Percentiles rank a stretch among this genome's conserved stretches.
These are phyloP conservation scores for Pharus latifolius DNA, from an alignment of 176 grass and related monocot species.

Conservation along the genomic window DNA sequence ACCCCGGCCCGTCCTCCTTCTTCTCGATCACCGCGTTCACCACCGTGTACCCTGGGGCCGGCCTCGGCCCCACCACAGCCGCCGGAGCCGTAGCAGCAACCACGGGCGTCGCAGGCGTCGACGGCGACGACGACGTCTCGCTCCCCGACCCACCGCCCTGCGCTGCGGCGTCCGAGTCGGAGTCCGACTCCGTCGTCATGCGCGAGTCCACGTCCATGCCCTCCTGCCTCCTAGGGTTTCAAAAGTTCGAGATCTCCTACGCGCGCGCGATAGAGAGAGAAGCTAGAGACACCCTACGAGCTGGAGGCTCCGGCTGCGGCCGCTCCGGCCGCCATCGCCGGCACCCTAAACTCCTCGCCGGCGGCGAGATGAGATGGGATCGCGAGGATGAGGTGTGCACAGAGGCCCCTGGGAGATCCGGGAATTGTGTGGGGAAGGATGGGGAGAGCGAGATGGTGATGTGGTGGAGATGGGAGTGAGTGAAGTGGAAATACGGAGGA, in stretches of 20 bases:
- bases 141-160: neutral
- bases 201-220: constrained; percentile 42
- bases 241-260: constrained; percentile 5
- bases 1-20: constrained; percentile 86
- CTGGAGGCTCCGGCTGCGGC: neutral
- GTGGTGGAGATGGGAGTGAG: neutral
- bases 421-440: constrained; percentile 16
- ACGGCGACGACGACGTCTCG: constrained; percentile 8
- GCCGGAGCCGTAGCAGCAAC: neutral
- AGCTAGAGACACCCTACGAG: neutral
- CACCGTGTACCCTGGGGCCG: constrained; percentile 66
- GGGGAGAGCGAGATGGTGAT: neutral
- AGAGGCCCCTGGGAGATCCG: constrained; percentile 32
- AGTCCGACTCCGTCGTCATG: constrained; percentile 43
- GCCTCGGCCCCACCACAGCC: constrained; percentile 36
- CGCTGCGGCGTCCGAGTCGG: constrained; percentile 28
- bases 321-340: neutral
- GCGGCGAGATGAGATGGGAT: constrained; percentile 33
- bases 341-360: constrained; percentile 9
- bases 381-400: constrained; percentile 18
- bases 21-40: constrained; percentile 63
- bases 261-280: too few relatives aligned
- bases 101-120: neutral
- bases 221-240: constrained; percentile 23
- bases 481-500: neutral